Base-by-base conservation (phyloP, 345 rosid species). In the Murraya koenigii region DNA sequence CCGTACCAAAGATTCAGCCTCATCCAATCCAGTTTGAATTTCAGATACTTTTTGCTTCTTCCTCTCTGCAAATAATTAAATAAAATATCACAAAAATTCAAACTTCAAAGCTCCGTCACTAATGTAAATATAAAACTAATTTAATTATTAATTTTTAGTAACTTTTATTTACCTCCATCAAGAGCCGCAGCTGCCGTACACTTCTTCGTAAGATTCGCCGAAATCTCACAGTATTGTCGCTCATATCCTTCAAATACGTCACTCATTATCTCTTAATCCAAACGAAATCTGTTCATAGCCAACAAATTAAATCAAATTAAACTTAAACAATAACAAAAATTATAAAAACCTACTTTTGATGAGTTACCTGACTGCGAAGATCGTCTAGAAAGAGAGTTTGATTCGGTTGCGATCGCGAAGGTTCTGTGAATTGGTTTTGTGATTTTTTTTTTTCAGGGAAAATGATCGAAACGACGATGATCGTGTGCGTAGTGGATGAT, bases 1-100 rank as follows among this genome's bases (percentile, higher is more conserved):
- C 58, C 17, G 63, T 86, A 94, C 98, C 96, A 92, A 81, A 66
- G 87, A 78, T 80, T 94, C 97, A 44, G 96, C 98, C 81, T 90
- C 90, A 49, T 91, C 97, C 60, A 94, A 62, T 17, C 91, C 92
- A 32, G 83, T 78, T 80, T 80, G 90, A 3, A 94, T 85, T 41
- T 92, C 97, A 55, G 96, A 84, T 35, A 92, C 84, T 80, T 87
- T 92, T 82, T 94, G 96, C 89, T 91, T 94, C 88, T 84, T 92
- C 83, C 84, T 90, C 84, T 94, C 97, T 92, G 88, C 85, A 86
- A 55, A 81, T 62, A n/a, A 78, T 55, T 62, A 63, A 26, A 65
- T 13, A 75, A 15, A 26, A 62, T 41, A 32, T 32, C 35, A 36
- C n/a, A 47, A 65, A 66, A 47, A 74, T 30, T 19, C 54, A 77